Evolutionary conservation across 768 basidiomycete genomes (phyloP).

Genomic region (Pluteus cervinus): DNA sequence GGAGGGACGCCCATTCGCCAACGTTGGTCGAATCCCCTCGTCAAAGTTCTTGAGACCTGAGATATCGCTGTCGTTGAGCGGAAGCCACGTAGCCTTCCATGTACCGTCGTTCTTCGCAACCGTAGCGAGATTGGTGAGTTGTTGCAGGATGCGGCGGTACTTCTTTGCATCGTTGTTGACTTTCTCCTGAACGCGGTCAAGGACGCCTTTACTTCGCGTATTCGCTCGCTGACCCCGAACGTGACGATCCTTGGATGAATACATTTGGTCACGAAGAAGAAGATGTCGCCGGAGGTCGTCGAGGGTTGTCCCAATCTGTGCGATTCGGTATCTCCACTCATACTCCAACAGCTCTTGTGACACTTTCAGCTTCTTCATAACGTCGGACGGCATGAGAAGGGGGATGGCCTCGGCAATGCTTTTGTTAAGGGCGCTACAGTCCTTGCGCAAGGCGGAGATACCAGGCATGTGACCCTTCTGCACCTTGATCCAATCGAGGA

Average conservation of each 20-base stretch:
- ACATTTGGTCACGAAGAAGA: constrained; percentile 20
- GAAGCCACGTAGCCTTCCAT: not conserved
- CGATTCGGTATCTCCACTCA: constrained; percentile 22
- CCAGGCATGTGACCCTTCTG: constrained; percentile 23
- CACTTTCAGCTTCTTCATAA: not conserved
- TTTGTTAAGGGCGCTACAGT: not conserved
- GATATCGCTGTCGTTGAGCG: too few relatives aligned
- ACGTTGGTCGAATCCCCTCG: constrained; percentile 1
- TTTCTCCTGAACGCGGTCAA: constrained; percentile 10
- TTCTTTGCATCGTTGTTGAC: constrained; percentile 9
- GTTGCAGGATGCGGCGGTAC: constrained; percentile 10
- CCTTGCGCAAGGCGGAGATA: constrained; percentile 2
- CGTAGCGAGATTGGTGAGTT: constrained; percentile 5
- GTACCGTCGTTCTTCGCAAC: not conserved
- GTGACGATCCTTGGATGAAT: constrained; percentile 21
- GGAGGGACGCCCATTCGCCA: too few relatives aligned
- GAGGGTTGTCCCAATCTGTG: constrained; percentile 21
- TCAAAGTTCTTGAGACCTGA: too few relatives aligned
- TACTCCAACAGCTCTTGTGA: constrained; percentile 9
- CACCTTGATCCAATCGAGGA: constrained; percentile 21
- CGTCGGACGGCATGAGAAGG: constrained; percentile 16
- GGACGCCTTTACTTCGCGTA: constrained; percentile 14
- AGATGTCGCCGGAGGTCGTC: constrained; percentile 21
- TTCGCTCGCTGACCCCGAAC: constrained; percentile 18
- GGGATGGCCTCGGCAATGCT: constrained; percentile 5